phyloP scores from a whole-genome alignment of 257 asterid species.

The Salvia rosmarinus region DNA sequence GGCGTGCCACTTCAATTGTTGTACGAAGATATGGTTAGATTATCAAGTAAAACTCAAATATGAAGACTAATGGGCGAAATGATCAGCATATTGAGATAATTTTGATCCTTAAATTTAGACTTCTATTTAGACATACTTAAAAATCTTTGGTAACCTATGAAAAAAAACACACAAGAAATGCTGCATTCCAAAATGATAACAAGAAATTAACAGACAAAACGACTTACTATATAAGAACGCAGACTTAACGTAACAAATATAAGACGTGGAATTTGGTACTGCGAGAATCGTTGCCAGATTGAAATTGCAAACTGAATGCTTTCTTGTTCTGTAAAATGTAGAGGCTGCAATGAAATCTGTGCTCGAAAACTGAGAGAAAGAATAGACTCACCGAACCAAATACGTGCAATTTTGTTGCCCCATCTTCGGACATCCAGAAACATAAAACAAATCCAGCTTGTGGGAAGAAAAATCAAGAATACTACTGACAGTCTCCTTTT shows the following conservation, averaged over 20 bases:
- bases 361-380: slow-evolving; percentile 60
- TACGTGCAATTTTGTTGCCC: neutral
- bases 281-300: slow-evolving; percentile 55
- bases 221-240: slow-evolving; percentile 42
- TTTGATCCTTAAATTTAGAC: neutral
- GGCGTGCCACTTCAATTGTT: too few species aligned
- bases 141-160: too few species aligned
- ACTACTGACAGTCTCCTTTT: slow-evolving; percentile 63
- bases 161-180: neutral
- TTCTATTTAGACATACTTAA: too few species aligned
- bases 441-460: neutral
- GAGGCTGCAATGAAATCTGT: slow-evolving; percentile 50
- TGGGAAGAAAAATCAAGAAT: neutral
- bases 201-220: neutral
- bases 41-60: neutral
- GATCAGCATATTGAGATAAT: neutral
- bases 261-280: slow-evolving; percentile 23
- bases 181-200: neutral
- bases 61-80: neutral
- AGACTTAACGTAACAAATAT: too few species aligned
- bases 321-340: too few species aligned
- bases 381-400: slow-evolving; percentile 4
- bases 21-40: too few species aligned
- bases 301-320: slow-evolving; percentile 50
- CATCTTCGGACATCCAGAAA: neutral